Evolutionary conservation across 2,329 filamentous ascomycete genomes (phyloP).

Genomic region (Lachnellula suecica): DNA sequence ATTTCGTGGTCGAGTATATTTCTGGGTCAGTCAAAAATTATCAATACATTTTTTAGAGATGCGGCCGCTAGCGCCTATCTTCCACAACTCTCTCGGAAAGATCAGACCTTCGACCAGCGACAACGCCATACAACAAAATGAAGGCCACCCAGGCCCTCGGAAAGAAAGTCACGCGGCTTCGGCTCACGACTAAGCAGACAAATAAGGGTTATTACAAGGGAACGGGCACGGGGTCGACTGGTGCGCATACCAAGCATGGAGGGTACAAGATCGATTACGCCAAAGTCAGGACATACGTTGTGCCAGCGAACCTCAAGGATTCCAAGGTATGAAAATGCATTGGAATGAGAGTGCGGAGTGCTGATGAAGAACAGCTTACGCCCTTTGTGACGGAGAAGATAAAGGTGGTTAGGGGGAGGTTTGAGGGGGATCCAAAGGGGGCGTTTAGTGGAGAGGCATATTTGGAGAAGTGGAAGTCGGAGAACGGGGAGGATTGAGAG

Average conservation of each 20-base stretch:
- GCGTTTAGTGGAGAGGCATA: conserved; percentile 62
- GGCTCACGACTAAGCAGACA: conserved; percentile 89
- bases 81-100: neutral
- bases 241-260: conserved; percentile 78
- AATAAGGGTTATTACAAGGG: conserved; percentile 97
- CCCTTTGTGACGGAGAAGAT: conserved; percentile 72
- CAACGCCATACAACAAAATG: conserved; percentile 45
- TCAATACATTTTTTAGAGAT: conserved; percentile 10
- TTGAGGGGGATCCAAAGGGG: conserved; percentile 50
- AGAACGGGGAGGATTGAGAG: conserved; percentile 53
- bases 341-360: neutral
- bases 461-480: conserved; percentile 64
- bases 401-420: conserved; percentile 50
- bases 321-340: conserved; percentile 62
- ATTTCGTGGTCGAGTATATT: conserved; percentile 6
- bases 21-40: neutral
- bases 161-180: conserved; percentile 69
- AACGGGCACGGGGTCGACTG: conserved; percentile 84
- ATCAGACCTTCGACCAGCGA: too few relatives aligned
- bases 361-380: conserved; percentile 60
- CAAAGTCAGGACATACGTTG: conserved; percentile 89
- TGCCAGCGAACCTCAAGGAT: conserved; percentile 64
- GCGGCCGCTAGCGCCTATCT: conserved; percentile 22
- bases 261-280: conserved; percentile 80
- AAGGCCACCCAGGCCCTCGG: conserved; percentile 67